Evolutionary conservation across 1,284 basidiomycete genomes (phyloP).

Genomic region (Sporisorium sorghi): DNA sequence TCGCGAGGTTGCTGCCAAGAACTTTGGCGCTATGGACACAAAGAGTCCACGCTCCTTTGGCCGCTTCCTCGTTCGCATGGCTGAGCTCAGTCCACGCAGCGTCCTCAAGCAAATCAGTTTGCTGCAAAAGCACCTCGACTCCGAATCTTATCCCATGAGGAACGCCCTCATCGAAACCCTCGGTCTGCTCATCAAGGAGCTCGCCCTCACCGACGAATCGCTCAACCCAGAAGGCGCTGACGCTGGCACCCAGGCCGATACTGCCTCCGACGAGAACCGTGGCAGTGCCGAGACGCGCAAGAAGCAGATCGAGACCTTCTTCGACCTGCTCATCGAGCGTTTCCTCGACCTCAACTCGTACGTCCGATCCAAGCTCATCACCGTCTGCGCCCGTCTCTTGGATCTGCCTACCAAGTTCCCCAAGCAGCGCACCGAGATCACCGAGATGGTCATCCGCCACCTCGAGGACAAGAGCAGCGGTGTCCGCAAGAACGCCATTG

Average conservation of each 20-base stretch:
- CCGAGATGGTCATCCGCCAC: conserved; percentile 80
- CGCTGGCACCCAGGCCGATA: conserved; percentile 17
- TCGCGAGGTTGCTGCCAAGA: conserved; percentile 82
- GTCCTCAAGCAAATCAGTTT: conserved; percentile 91
- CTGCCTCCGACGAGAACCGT: conserved; percentile 49
- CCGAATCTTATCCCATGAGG: conserved; percentile 96
- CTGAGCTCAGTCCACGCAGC: conserved; percentile 84
- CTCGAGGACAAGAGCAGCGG: conserved; percentile 90
- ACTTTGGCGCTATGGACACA: conserved; percentile 82
- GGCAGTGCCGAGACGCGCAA: conserved; percentile 74
- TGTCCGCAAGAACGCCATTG: conserved; percentile 86
- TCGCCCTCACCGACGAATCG: conserved; percentile 58
- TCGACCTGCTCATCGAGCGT: conserved; percentile 84
- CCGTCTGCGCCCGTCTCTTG: conserved; percentile 78
- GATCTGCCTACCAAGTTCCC: conserved; percentile 84
- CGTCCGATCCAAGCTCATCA: conserved; percentile 87
- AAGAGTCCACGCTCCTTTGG: conserved; percentile 90
- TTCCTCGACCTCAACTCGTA: conserved; percentile 89
- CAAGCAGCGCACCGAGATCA: conserved; percentile 83
- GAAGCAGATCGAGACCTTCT: conserved; percentile 86
- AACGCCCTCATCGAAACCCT: conserved; percentile 71
- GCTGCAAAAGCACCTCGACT: conserved; percentile 86
- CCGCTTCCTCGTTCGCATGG: conserved; percentile 83
- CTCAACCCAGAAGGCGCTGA: conserved; percentile 35
- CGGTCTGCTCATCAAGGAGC: conserved; percentile 70